Conservation (phyloP, 768 basidiomycete genomes). For the Leccinum pellstonianum region DNA sequence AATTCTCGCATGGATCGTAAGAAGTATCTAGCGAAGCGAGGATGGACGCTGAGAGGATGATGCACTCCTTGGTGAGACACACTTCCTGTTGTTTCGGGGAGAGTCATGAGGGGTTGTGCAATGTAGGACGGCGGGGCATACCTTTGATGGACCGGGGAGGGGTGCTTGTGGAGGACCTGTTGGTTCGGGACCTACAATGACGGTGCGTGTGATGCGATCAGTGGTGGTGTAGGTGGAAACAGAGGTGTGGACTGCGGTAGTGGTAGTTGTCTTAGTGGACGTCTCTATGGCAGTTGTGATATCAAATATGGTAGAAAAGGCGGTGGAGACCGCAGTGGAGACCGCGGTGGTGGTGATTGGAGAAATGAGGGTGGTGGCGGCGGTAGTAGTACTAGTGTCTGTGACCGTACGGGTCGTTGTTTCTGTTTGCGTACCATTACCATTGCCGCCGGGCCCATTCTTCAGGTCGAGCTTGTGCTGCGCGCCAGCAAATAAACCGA, state of each 20-base stretch:
- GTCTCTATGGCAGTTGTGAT: slow-evolving; percentile 41
- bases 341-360: slow-evolving; percentile 36
- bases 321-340: slow-evolving; percentile 32
- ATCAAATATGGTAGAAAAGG: slow-evolving; percentile 33
- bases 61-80: slow-evolving; percentile 79
- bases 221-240: slow-evolving; percentile 40
- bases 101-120: slow-evolving; percentile 1
- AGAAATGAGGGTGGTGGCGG: slow-evolving; percentile 29
- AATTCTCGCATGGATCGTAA: slow-evolving; percentile 93
- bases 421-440: slow-evolving; percentile 36
- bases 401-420: slow-evolving; percentile 35
- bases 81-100: slow-evolving; percentile 42
- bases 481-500: slow-evolving; percentile 90
- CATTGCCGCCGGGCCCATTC: slow-evolving; percentile 33
- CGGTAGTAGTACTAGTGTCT: slow-evolving; percentile 32
- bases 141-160: slow-evolving; percentile 59
- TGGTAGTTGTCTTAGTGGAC: slow-evolving; percentile 39
- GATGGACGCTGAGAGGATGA: slow-evolving; percentile 79
- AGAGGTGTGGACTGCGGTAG: slow-evolving; percentile 37
- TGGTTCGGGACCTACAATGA: slow-evolving; percentile 41
- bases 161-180: slow-evolving; percentile 48
- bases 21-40: slow-evolving; percentile 75
- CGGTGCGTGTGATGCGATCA: slow-evolving; percentile 38
- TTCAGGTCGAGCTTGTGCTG: slow-evolving; percentile 70
- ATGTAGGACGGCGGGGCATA: slow-evolving; percentile 15